Percentiles rank a stretch among this genome's conserved stretches.
phyloP scores from a whole-genome alignment of 202 grass and related monocot genomes.

The Elaeis oleifera region DNA sequence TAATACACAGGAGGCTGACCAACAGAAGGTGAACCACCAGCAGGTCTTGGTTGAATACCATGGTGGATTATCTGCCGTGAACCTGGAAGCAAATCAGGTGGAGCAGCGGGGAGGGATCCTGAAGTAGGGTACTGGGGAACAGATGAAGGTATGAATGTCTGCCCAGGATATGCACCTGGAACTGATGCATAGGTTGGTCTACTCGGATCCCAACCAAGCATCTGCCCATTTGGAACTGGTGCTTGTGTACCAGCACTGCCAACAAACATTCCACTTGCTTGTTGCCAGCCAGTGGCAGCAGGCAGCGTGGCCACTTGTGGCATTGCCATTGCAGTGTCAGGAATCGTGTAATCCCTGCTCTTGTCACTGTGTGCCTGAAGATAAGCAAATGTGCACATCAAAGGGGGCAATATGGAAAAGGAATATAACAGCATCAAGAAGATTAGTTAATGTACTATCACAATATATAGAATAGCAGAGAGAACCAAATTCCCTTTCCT shows the following conservation, averaged over 20 bases:
- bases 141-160: constrained; percentile 31
- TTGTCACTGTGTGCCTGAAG: constrained; percentile 88
- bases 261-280: constrained; percentile 25
- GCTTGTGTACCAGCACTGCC: constrained; percentile 26
- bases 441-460: not conserved
- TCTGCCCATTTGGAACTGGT: constrained; percentile 22
- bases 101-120: constrained; percentile 26
- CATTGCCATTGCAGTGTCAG: constrained; percentile 35
- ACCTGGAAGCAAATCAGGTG: constrained; percentile 13
- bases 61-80: constrained; percentile 42
- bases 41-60: constrained; percentile 41
- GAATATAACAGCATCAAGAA: not conserved
- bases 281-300: constrained; percentile 59
- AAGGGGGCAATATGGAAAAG: not conserved
- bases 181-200: constrained; percentile 31
- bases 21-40: constrained; percentile 29
- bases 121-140: constrained; percentile 16
- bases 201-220: constrained; percentile 43
- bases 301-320: constrained; percentile 26
- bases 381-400: too few species aligned
- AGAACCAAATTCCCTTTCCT: not conserved
- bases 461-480: not conserved
- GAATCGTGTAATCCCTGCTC: constrained; percentile 93
- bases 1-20: constrained; percentile 56
- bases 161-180: constrained; percentile 37